Evolutionary conservation across 2,329 filamentous ascomycete genomes (phyloP).

Genomic region (Ceratocystis papillata): DNA sequence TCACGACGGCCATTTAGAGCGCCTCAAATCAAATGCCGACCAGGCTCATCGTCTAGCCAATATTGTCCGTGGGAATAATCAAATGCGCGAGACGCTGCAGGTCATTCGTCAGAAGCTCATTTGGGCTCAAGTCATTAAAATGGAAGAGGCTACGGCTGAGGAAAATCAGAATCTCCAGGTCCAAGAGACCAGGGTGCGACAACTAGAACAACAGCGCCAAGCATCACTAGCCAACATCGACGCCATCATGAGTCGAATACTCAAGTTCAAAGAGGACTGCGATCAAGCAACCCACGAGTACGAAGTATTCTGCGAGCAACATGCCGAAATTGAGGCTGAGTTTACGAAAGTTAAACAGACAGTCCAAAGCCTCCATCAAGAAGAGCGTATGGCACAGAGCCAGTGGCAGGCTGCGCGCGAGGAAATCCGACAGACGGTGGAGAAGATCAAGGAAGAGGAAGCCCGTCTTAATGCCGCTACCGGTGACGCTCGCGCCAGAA

Average conservation of each 20-base stretch:
- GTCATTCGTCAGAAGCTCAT: constrained; percentile 56
- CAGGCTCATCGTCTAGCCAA: constrained; percentile 55
- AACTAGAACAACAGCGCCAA: neutral
- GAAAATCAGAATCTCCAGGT: neutral
- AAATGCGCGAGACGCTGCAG: constrained; percentile 50
- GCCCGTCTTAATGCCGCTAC: constrained; percentile 54
- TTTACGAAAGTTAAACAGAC: constrained; percentile 32
- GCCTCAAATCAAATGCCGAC: constrained; percentile 47
- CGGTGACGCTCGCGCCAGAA: constrained; percentile 57
- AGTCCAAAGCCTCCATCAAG: constrained; percentile 44
- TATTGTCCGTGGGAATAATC: constrained; percentile 53
- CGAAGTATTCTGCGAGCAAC: constrained; percentile 36
- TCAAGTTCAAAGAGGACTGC: constrained; percentile 29
- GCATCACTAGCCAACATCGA: constrained; percentile 9
- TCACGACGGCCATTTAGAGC: constrained; percentile 52
- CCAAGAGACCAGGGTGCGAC: neutral
- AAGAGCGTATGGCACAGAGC: constrained; percentile 46
- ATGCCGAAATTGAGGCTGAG: constrained; percentile 26
- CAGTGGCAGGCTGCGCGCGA: constrained; percentile 45
- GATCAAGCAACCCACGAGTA: constrained; percentile 26
- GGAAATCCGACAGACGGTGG: constrained; percentile 38
- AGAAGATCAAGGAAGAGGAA: constrained; percentile 45
- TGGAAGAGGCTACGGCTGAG: constrained; percentile 43
- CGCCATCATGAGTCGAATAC: constrained; percentile 3
- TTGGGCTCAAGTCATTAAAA: constrained; percentile 78